Base-by-base conservation (phyloP, 2,329 filamentous ascomycete species). In the Penicillium polonicum region DNA sequence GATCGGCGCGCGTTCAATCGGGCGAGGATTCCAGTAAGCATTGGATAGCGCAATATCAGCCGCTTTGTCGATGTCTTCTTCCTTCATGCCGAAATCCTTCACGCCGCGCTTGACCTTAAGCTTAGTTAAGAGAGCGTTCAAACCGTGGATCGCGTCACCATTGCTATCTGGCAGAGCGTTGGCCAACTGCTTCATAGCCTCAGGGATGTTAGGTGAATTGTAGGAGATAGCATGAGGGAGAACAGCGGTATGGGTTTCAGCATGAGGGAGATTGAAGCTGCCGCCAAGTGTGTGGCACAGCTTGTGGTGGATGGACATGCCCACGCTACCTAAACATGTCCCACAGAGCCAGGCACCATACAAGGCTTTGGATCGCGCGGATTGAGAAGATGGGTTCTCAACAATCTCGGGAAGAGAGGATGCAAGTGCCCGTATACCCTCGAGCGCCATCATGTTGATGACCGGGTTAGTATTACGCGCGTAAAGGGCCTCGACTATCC, bases 321-420 rank as follows among this genome's bases (percentile, higher is more conserved):
- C 80, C 2, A 84, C 82, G 57, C 76, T 81, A 6, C 85, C 85
- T 1, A 88, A 77, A 63, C 83, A 86, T 25, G 78, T 80, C 33
- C 84, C 85, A 63, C 84, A 88, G 1, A 88, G 80, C 84, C 84
- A 88, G 38, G 86, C 85, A 23, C 85, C 86, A 65, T 87, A 87
- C 1, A 84, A 78, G 15, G 84, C 85, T 3, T 70, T 70, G 3
- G 78, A 79, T 2, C 85, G 79, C 3, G 84, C 83, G 5, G 75
- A 70, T 36, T 68, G 59, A 7, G 76, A 79, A 2, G 73, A 65
- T 0, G 80, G 77, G 50, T 83, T 72, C 25, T 76, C 65, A 13
- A 82, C 73, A 25, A 88, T 78, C 48, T 73, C 72, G 0, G 84
- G 85, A 1, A 88, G 78, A 1, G 84, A 75, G 2, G 69, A 68